These are phyloP conservation scores for Colletotrichum magnum DNA, from an alignment of 2,329 filamentous ascomycete species.

Conservation along the genomic window DNA sequence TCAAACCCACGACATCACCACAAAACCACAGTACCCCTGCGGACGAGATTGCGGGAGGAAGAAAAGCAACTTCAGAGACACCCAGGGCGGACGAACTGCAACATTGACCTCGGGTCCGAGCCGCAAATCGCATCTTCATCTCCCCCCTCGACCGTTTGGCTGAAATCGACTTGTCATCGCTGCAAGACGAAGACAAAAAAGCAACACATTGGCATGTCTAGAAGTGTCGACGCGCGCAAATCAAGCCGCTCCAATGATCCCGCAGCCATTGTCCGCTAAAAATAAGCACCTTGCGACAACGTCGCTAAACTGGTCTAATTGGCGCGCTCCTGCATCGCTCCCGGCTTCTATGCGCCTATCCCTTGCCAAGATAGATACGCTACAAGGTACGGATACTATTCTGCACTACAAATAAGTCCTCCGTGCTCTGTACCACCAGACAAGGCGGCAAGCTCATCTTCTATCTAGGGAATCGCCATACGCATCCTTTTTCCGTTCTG, in stretches of 20 bases:
- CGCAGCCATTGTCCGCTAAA: slow-evolving; percentile 33
- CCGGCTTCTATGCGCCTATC: slow-evolving; percentile 26
- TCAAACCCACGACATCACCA: not conserved
- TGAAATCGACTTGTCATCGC: slow-evolving; percentile 17
- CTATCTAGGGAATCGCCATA: not conserved
- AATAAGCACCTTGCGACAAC: slow-evolving; percentile 28
- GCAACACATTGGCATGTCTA: not conserved
- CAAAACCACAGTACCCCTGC: not conserved
- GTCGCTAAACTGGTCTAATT: slow-evolving; percentile 20
- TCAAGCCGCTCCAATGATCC: slow-evolving; percentile 31
- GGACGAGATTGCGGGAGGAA: not conserved
- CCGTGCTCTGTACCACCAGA: no score
- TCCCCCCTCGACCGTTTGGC: not conserved
- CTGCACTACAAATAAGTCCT: no score
- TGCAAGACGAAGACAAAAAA: slow-evolving; percentile 18
- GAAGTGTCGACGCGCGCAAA: slow-evolving; percentile 14
- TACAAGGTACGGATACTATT: no score
- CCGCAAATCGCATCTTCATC: slow-evolving; percentile 9
- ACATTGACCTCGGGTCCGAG: not conserved
- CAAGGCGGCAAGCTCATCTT: no score
- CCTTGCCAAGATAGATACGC: not conserved
- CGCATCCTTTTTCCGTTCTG: not conserved
- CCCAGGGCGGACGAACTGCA: not conserved
- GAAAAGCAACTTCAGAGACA: slow-evolving; percentile 14
- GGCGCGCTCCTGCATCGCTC: slow-evolving; percentile 24